These are phyloP conservation scores for Torulaspora delbrueckii DNA, from an alignment of 805 yeast genomes.

Conservation along the genomic window DNA sequence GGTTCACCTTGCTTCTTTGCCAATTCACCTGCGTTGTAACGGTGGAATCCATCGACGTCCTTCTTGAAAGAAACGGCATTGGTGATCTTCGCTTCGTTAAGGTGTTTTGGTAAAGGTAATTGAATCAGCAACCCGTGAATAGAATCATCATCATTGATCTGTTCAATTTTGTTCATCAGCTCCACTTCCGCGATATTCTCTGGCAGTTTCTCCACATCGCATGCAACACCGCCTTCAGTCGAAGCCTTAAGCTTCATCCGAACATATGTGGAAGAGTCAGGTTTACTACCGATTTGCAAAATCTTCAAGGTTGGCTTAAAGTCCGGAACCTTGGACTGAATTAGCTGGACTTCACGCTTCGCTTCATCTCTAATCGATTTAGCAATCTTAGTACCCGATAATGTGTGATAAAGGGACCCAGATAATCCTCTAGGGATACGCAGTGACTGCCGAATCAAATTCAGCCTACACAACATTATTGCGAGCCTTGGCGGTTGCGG, in stretches of 20 bases:
- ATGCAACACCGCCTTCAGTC: constrained; percentile 58
- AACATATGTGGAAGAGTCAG: constrained; percentile 78
- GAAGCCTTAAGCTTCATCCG: constrained; percentile 78
- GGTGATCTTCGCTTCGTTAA: constrained; percentile 63
- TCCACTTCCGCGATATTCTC: constrained; percentile 53
- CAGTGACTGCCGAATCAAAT: constrained; percentile 5
- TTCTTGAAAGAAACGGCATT: constrained; percentile 60
- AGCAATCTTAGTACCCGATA: constrained; percentile 48
- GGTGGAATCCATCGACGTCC: constrained; percentile 83
- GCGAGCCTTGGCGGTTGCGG: not conserved
- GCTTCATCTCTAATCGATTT: constrained; percentile 43
- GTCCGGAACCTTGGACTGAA: constrained; percentile 40
- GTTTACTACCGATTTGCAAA: constrained; percentile 71
- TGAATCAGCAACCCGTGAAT: constrained; percentile 75
- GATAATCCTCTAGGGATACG: constrained; percentile 3
- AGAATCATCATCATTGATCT: constrained; percentile 51
- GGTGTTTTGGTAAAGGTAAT: constrained; percentile 67
- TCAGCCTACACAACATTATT: constrained; percentile 10
- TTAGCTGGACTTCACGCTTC: constrained; percentile 33
- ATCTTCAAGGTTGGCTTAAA: constrained; percentile 65
- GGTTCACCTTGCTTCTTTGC: constrained; percentile 71
- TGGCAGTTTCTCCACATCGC: constrained; percentile 56
- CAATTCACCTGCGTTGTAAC: constrained; percentile 71
- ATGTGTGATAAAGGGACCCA: constrained; percentile 27
- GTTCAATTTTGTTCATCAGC: constrained; percentile 48